Evolutionary conservation across 2,329 filamentous ascomycete genomes (phyloP), one percentile per base, ranked within the genome.

Genomic region (Dendrostoma leiphaemia): DNA sequence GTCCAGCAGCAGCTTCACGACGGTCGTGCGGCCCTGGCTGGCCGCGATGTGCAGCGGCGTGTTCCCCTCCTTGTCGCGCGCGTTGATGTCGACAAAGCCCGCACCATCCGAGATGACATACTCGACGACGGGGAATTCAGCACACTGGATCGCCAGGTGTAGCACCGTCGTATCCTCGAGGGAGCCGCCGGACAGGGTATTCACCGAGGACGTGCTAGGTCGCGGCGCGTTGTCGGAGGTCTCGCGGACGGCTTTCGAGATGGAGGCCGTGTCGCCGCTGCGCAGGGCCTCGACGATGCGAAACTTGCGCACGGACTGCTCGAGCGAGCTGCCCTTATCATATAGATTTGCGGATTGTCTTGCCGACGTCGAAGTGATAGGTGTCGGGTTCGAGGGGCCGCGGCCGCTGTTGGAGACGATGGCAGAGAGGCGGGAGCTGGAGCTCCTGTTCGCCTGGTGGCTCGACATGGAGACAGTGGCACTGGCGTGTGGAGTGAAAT

Each of bases 291-390:
- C 94, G 67, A 97, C 96, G 44, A 97, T 84, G 61, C 92, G 86
- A 71, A 99, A 99, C 61, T 96, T 92, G 67, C 89, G 85, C 50
- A 99, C 91, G 0, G 93, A 97, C 71, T 96, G 91, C 68, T 99
- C 92, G 55, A 99, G 89, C 23, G 84, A 85, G 32, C 67, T 71
- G 24, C 69, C 72, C 64, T 77, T 81, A 48, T 77, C 75, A 37
- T 64, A 58, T 50, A 63, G 66, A 40, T 59, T 61, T 56, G 68
- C 57, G 63, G 44, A 46, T n/a, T 68, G 54, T 63, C 64, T 64
- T n/a, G n/a, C n/a, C 64, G 71, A 56, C 64, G 71, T 53, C 58
- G 64, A 48, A 53, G 58, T 56, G 45, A 59, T 24, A 29, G 50
- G 26, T 15, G 52, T 24, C 58, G 69, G 67, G 61, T 65, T 59